Evolutionary conservation across 495 filamentous ascomycete genomes (phyloP), one percentile per base, ranked within the genome.

Genomic region (Emericellopsis terricola): DNA sequence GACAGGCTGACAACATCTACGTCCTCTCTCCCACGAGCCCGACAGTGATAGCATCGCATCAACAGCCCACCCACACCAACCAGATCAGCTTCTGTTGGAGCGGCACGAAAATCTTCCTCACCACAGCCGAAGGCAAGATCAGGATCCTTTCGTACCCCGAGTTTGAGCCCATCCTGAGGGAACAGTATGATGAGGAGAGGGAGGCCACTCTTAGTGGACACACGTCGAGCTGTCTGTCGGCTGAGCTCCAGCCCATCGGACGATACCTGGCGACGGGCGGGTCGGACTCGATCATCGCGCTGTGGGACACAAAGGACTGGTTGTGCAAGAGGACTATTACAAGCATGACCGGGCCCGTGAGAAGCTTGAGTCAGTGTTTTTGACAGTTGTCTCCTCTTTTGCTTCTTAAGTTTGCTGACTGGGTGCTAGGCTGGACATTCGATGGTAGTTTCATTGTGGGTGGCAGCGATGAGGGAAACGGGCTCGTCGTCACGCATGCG

Each of bases 241-340:
- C 78, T 26, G 65, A 76, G 34, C 62, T 85, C 29, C 78, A 79
- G 8, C 83, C 85, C 1, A 76, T 69, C 14, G 81, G 75, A 21
- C 68, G 72, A 31, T 83, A 83, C 45, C 65, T 97, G 14, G 89
- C 91, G 13, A 73, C 86, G 2, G 91, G 87, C 27, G 87, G 83
- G 7, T 78, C 76, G 34, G 91, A 97, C 53, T 80, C 84, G 1
- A 68, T 93, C 11, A 78, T 94, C 31, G 65, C 78, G 4, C 68
- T 96, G 11, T 97, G 86, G 78, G 85, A 94, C 50, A 94, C 91
- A 0, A 70, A 68, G 20, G 80, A 91, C 46, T 94, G 84, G 85
- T 76, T 89, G 34, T 94, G 83, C 48, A 65, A 76, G 31, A 72
- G 81, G 35, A 92, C 82, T 3, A 58, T 94, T 15, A 73, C 75